Evolutionary conservation across 495 filamentous ascomycete species (phyloP).

Genomic region (Trichoderma virens): DNA sequence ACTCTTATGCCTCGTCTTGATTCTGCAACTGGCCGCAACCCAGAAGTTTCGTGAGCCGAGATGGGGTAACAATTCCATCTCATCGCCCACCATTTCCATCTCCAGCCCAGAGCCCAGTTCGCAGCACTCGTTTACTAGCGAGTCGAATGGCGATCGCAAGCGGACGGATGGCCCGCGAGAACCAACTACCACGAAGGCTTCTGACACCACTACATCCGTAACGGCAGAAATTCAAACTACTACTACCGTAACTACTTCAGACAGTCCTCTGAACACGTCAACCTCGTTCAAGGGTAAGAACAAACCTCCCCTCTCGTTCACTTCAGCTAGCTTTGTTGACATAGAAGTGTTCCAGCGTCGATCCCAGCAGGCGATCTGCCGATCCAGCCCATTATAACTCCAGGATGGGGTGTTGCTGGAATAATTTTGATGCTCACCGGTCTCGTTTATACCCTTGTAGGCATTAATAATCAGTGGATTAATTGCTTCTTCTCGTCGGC

Average conservation of each 20-base stretch:
- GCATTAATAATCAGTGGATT: constrained; percentile 77
- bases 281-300: background rate
- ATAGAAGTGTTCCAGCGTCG: constrained; percentile 23
- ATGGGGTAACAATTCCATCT: background rate
- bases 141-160: background rate
- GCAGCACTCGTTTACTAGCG: background rate
- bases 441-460: constrained; percentile 61
- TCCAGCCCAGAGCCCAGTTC: background rate
- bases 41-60: background rate
- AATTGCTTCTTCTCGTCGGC: constrained; percentile 76
- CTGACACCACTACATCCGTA: background rate
- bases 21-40: background rate
- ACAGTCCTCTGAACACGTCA: background rate
- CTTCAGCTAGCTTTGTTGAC: background rate
- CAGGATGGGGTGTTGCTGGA: constrained; percentile 71
- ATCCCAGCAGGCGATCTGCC: constrained; percentile 50
- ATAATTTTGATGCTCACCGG: constrained; percentile 67
- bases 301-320: background rate
- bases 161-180: background rate
- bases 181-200: background rate
- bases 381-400: constrained; percentile 67
- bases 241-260: background rate
- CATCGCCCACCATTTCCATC: background rate
- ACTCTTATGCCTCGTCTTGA: background rate
- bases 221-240: background rate